phyloP scores from a whole-genome alignment of 2,329 filamentous ascomycete genomes.

The Pestalotiopsis sp. region DNA sequence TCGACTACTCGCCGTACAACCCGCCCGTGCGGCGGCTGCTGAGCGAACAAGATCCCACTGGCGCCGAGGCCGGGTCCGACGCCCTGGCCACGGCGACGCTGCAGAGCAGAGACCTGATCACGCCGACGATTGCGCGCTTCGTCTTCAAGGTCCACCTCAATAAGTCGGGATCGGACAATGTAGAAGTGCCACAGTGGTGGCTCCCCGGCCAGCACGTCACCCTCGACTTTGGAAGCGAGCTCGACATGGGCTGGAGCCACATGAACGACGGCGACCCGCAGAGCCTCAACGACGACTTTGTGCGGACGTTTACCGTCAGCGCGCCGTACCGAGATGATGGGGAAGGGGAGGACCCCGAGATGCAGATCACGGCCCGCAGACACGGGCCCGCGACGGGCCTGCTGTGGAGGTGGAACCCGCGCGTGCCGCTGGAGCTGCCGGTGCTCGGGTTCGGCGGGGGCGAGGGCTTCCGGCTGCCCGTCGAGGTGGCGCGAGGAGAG shows the following conservation, averaged over 20 bases:
- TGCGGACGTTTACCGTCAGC: constrained; percentile 82
- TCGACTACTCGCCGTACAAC: constrained; percentile 76
- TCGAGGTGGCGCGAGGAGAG: constrained; percentile 25
- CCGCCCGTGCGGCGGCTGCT: constrained; percentile 69
- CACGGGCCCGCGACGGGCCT: constrained; percentile 71
- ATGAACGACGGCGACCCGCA: constrained; percentile 82
- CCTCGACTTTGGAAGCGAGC: constrained; percentile 69
- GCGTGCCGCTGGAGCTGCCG: constrained; percentile 61
- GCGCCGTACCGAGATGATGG: constrained; percentile 42
- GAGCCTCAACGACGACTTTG: constrained; percentile 81
- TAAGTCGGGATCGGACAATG: neutral
- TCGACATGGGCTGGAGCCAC: constrained; percentile 76
- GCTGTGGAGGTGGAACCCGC: constrained; percentile 61
- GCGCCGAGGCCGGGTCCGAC: neutral
- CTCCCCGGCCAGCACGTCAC: constrained; percentile 77
- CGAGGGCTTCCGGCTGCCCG: constrained; percentile 42
- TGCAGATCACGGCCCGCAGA: constrained; percentile 74
- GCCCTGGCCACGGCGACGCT: constrained; percentile 53
- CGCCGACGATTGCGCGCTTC: constrained; percentile 70
- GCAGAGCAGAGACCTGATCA: constrained; percentile 59
- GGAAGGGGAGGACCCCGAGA: constrained; percentile 40
- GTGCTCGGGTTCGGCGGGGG: constrained; percentile 75
- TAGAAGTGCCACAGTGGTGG: constrained; percentile 45
- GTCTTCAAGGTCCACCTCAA: constrained; percentile 41
- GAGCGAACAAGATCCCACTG: constrained; percentile 48